Base-by-base conservation (phyloP, 495 filamentous ascomycete genomes). In the Penicillium alfredii region DNA sequence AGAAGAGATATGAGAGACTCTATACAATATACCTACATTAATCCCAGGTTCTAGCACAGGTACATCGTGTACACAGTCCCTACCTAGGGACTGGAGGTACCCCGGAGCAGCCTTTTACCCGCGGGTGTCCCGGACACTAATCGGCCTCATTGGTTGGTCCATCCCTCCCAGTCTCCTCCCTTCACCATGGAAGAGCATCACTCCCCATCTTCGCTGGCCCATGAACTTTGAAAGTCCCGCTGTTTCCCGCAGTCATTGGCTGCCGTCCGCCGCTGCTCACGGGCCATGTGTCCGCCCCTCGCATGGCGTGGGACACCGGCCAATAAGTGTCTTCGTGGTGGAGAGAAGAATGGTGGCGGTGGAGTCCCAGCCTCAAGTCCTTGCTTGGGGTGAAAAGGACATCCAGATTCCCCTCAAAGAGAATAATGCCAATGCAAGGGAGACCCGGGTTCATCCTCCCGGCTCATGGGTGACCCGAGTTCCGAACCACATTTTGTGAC, bases 211-310 rank as follows among this genome's bases (percentile, higher is more conserved):
- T 27, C 12, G 27, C 17, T 35, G 12, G 22, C 17, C 24, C 21
- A 44, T 27, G 32, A 25, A 47, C 34, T 46, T 28, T 23, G 12
- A 6, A 16, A 17, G n/a, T 21, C 31, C 13, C 32, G 32, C 28
- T n/a, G n/a, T n/a, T n/a, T n/a, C n/a, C n/a, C n/a, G n/a, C 22
- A 9, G 3, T 34, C 10, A 38, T 32, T 34, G 33, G 30, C 21
- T 13, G 0, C 3, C 6, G 4, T 11, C 20, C 8, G 6, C 22
- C 37, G 44, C 45, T 45, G 43, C 49, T 49, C 49, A 52, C 49
- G 41, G 49, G 41, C 49, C 49, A 53, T 49, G 49, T 49, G 34
- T 49, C 45, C 44, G 35, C 44, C 48, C 49, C 49, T 52, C 49
- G 49, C 45, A 49, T 53, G 49, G 49, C 45, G 49, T 52, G 13